Evolutionary conservation across 176 grass and related monocot genomes (phyloP).

Genomic region (Rhipidocladum racemiflorum): DNA sequence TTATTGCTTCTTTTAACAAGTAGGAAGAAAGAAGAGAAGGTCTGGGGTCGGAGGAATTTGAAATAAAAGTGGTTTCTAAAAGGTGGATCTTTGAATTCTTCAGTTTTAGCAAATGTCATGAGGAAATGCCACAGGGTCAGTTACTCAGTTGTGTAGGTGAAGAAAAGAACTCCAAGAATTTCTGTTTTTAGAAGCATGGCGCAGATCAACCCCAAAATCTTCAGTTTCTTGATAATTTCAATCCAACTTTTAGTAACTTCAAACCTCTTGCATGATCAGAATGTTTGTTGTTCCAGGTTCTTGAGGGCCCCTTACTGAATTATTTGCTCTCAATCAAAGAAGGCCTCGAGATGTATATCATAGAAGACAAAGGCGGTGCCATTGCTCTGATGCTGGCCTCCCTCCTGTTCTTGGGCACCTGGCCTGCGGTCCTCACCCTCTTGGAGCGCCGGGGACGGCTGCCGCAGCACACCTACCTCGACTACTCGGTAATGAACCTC

Average conservation of each 20-base stretch:
- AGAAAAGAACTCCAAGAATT: not conserved
- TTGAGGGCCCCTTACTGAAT: constrained; percentile 19
- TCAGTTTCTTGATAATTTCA: not conserved
- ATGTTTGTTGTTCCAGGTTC: not conserved
- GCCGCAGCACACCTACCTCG: constrained; percentile 76
- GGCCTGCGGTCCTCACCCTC: constrained; percentile 67
- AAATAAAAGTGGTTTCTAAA: not conserved
- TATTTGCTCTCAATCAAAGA: not conserved
- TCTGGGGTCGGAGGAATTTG: not conserved
- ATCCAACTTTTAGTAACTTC: not conserved
- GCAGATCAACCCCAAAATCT: not conserved
- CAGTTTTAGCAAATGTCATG: not conserved
- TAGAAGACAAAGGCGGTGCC: constrained; percentile 74
- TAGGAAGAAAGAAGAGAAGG: not conserved
- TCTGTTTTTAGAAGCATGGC: not conserved
- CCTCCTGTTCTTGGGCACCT: constrained; percentile 69
- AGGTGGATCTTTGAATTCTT: not conserved
- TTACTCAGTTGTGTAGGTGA: not conserved
- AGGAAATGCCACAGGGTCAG: not conserved
- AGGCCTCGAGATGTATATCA: constrained; percentile 48
- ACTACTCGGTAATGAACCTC: constrained; percentile 74
- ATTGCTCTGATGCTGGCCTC: constrained; percentile 75
- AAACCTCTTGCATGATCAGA: not conserved
- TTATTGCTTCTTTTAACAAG: not conserved
- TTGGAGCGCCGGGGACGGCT: constrained; percentile 61